Conservation (phyloP, 2,329 filamentous ascomycete genomes). For the Chaetomium sp. region DNA sequence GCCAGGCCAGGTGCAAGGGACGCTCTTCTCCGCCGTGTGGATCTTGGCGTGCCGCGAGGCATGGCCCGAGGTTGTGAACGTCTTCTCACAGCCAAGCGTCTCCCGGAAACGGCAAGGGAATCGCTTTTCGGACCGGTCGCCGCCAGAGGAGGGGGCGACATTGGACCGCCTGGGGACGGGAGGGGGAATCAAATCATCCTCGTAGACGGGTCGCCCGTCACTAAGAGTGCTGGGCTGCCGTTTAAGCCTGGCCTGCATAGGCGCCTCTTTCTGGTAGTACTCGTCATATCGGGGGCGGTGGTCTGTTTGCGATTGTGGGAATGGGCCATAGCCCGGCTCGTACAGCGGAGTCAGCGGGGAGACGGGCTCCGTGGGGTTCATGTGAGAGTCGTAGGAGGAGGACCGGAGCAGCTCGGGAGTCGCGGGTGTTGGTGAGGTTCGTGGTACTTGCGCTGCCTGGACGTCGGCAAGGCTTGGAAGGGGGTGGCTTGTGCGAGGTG, state of each 20-base stretch:
- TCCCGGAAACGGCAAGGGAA: slow-evolving; percentile 71
- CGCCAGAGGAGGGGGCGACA: not conserved
- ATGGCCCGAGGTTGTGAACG: slow-evolving; percentile 77
- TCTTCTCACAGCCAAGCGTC: slow-evolving; percentile 66
- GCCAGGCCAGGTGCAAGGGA: slow-evolving; percentile 59
- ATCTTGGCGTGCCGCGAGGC: slow-evolving; percentile 82
- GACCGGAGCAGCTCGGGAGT: slow-evolving; percentile 54
- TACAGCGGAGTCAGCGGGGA: slow-evolving; percentile 51
- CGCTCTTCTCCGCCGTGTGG: slow-evolving; percentile 73
- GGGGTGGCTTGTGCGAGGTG: slow-evolving; percentile 10
- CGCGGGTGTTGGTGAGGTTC: slow-evolving; percentile 41
- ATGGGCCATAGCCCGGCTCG: slow-evolving; percentile 18
- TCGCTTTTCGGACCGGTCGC: slow-evolving; percentile 52
- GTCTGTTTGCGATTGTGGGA: slow-evolving; percentile 3
- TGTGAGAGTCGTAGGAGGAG: slow-evolving; percentile 55
- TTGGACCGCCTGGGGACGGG: slow-evolving; percentile 30
- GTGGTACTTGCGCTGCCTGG: slow-evolving; percentile 29
- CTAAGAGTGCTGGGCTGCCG: slow-evolving; percentile 35
- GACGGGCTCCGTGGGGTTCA: slow-evolving; percentile 43
- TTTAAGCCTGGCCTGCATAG: slow-evolving; percentile 31
- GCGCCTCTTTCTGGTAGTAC: slow-evolving; percentile 27
- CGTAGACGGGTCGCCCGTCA: slow-evolving; percentile 42
- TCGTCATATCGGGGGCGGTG: slow-evolving; percentile 32
- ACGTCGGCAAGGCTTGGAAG: slow-evolving; percentile 14
- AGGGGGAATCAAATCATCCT: slow-evolving; percentile 38